A percentile compares a stretch with the other conserved stretches of the same genome.
Evolutionary conservation across 1,139 yeast species (phyloP).

Genomic region (Saccharomyces hybrid): DNA sequence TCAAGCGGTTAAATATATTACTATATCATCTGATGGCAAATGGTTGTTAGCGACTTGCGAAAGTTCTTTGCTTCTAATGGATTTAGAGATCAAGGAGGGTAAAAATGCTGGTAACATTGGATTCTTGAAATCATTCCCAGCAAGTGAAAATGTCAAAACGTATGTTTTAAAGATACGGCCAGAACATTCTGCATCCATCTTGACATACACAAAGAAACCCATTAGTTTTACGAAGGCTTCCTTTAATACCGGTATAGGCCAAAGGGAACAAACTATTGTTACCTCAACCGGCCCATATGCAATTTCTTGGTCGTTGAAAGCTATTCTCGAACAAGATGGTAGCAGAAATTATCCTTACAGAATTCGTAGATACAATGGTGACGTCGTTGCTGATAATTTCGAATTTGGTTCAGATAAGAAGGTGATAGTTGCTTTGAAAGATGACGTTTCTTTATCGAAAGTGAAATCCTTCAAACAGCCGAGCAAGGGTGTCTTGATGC

Average conservation of each 20-base stretch:
- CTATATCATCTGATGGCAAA: constrained; percentile 69
- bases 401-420: constrained; percentile 63
- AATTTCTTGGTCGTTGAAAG: constrained; percentile 68
- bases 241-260: constrained; percentile 60
- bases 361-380: constrained; percentile 54
- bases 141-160: constrained; percentile 61
- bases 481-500: constrained; percentile 33
- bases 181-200: constrained; percentile 63
- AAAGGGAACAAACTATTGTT: constrained; percentile 63
- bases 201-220: constrained; percentile 42
- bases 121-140: constrained; percentile 56
- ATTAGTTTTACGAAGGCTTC: constrained; percentile 62
- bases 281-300: constrained; percentile 77
- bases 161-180: constrained; percentile 60
- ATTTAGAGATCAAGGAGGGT: constrained; percentile 54
- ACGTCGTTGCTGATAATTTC: constrained; percentile 72
- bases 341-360: constrained; percentile 41
- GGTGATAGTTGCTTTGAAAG: constrained; percentile 60
- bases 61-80: constrained; percentile 60
- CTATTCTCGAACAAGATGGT: constrained; percentile 45
- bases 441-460: constrained; percentile 61
- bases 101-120: constrained; percentile 56
- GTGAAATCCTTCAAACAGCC: constrained; percentile 53
- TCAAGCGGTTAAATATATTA: constrained; percentile 58
- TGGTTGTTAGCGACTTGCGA: constrained; percentile 78